Conservation (phyloP, 2,329 filamentous ascomycete species). For the Allantophomopsis lycopodina region DNA sequence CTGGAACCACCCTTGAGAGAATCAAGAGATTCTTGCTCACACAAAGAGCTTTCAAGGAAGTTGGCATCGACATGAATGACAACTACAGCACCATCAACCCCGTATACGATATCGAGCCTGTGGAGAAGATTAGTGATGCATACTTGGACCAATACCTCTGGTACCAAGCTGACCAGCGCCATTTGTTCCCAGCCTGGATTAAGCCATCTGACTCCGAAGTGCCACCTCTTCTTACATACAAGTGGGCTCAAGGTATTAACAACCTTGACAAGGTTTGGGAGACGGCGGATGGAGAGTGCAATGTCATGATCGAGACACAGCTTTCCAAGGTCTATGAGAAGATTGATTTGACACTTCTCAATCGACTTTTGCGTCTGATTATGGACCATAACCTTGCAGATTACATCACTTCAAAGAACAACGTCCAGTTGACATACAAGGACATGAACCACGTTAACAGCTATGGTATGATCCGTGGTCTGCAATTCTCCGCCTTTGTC, state of each 20-base stretch:
- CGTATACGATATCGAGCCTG: conserved; percentile 96
- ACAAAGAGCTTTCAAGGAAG: conserved; percentile 96
- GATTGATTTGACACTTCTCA: conserved; percentile 91
- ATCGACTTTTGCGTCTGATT: conserved; percentile 81
- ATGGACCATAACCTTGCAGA: conserved; percentile 99
- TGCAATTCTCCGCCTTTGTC: conserved; percentile 96
- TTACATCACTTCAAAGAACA: conserved; percentile 99
- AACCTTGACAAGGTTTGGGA: conserved; percentile 95
- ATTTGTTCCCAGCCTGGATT: conserved; percentile 97
- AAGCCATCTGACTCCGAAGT: conserved; percentile 98
- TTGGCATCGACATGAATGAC: conserved; percentile 99
- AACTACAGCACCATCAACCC: conserved; percentile 99
- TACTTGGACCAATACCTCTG: conserved; percentile 97
- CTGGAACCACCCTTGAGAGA: conserved; percentile 84
- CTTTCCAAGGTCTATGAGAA: conserved; percentile 99
- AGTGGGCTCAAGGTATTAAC: conserved; percentile 99
- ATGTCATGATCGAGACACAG: conserved; percentile 97
- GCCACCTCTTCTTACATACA: conserved; percentile 86
- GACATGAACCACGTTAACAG: conserved; percentile 99
- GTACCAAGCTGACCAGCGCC: conserved; percentile 96
- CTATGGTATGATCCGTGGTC: conserved; percentile 93
- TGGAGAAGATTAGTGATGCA: conserved; percentile 98
- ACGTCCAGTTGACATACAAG: conserved; percentile 97
- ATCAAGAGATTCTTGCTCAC: conserved; percentile 98
- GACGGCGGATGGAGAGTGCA: conserved; percentile 85